A percentile compares a stretch with the other conserved stretches of the same genome.
Evolutionary conservation across 441 rosid genomes (phyloP).

Genomic region (Syzygium syzygioides): DNA sequence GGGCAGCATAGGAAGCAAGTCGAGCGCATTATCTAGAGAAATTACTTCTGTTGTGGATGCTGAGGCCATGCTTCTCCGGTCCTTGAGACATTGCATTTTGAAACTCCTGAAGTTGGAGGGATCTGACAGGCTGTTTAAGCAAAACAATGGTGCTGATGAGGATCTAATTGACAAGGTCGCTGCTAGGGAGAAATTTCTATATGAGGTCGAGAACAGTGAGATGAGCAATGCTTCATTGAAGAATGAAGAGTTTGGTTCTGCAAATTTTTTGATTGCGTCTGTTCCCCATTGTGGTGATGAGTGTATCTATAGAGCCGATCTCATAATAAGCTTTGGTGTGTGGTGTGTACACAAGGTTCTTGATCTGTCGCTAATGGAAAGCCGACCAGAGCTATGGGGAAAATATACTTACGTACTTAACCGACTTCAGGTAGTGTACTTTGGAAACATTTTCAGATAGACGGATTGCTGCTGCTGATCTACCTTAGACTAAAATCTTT

Average conservation of each 20-base stretch:
- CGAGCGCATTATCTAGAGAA: conserved; percentile 34
- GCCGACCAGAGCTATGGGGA: conserved; percentile 99
- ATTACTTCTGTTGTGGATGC: conserved; percentile 41
- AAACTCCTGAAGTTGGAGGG: conserved; percentile 89
- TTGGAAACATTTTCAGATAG: background rate
- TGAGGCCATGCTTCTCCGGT: conserved; percentile 77
- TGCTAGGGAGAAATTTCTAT: conserved; percentile 74
- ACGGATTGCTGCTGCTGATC: background rate
- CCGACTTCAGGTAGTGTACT: conserved; percentile 77
- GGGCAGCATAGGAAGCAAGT: conserved; percentile 51
- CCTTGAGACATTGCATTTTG: conserved; percentile 68
- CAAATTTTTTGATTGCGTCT: conserved; percentile 40
- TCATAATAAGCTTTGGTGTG: conserved; percentile 87
- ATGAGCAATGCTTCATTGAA: conserved; percentile 25
- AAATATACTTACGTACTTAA: conserved; percentile 93
- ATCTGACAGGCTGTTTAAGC: conserved; percentile 90
- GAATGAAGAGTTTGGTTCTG: conserved; percentile 22
- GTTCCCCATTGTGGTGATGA: conserved; percentile 94
- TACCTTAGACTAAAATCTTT: background rate
- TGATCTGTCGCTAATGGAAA: conserved; percentile 86
- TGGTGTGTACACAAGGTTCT: conserved; percentile 98
- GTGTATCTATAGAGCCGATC: conserved; percentile 77
- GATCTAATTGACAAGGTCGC: conserved; percentile 87
- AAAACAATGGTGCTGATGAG: conserved; percentile 85
- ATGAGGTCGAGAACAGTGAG: conserved; percentile 72